These are phyloP conservation scores for Carallia brachiata DNA, from an alignment of 345 rosid genomes.

Conservation along the genomic window DNA sequence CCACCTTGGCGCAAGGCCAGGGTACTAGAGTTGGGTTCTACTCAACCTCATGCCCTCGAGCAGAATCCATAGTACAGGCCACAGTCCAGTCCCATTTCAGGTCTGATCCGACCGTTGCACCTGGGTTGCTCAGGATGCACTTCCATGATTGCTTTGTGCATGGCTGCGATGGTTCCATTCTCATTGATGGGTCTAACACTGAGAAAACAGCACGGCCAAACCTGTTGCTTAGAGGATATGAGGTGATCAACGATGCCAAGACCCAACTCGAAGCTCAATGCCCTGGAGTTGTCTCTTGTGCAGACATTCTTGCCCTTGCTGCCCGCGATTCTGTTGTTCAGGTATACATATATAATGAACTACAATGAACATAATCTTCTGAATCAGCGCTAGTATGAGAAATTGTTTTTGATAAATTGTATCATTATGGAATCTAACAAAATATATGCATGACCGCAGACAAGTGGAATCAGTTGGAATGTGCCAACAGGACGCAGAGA, in stretches of 20 bases:
- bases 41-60: constrained; percentile 38
- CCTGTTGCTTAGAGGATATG: constrained; percentile 43
- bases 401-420: too few species aligned
- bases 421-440: neutral
- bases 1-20: constrained; percentile 21
- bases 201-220: constrained; percentile 51
- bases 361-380: neutral
- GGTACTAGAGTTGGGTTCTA: constrained; percentile 41
- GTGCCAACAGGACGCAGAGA: constrained; percentile 52
- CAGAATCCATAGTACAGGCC: constrained; percentile 40
- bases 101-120: constrained; percentile 38
- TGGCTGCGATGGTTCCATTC: constrained; percentile 53
- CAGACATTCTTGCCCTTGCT: constrained; percentile 58
- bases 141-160: constrained; percentile 57
- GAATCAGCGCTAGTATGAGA: neutral
- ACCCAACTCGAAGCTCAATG: constrained; percentile 45
- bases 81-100: constrained; percentile 34
- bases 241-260: constrained; percentile 52
- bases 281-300: constrained; percentile 52
- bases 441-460: constrained; percentile 35
- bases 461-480: constrained; percentile 62
- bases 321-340: constrained; percentile 50
- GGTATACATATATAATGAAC: constrained; percentile 20
- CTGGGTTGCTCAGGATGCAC: constrained; percentile 52
- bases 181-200: constrained; percentile 39